These are phyloP conservation scores for Glomus cerebriforme DNA, from an alignment of 192 early-diverging fungal species.

Conservation along the genomic window DNA sequence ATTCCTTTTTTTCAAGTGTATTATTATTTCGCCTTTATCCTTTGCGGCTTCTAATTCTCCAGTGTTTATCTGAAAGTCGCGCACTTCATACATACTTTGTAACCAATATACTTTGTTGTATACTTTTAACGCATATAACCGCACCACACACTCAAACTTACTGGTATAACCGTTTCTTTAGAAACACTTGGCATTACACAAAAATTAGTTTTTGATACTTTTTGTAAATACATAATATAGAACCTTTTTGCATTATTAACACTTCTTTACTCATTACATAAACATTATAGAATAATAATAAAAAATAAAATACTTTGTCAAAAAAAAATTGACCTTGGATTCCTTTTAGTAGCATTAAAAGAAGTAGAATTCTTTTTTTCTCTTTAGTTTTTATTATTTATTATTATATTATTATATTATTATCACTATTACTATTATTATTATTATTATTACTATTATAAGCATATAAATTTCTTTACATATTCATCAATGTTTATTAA, in stretches of 20 bases:
- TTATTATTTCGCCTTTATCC: neutral
- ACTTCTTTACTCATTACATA: neutral
- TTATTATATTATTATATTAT: too few species aligned
- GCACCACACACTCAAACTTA: neutral
- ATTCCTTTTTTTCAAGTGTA: neutral
- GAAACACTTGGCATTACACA: neutral
- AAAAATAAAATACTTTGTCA: neutral
- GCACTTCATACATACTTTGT: neutral
- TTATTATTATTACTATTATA: too few species aligned
- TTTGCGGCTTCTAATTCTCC: neutral
- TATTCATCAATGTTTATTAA: too few species aligned
- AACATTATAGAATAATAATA: neutral
- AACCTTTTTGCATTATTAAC: neutral
- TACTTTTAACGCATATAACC: slow-evolving; percentile 9
- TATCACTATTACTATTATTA: too few species aligned
- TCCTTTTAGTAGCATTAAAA: too few species aligned
- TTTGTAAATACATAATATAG: slow-evolving; percentile 1
- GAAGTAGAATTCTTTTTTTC: too few species aligned
- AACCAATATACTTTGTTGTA: neutral
- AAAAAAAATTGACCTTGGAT: too few species aligned
- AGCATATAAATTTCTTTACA: too few species aligned
- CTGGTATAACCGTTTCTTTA: neutral
- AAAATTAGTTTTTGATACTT: neutral
- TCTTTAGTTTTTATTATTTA: too few species aligned
- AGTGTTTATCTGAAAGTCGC: neutral